Percentiles rank a stretch among this genome's conserved stretches.
These are phyloP conservation scores for Coemansia sp. DNA, from an alignment of 192 early-diverging fungal species.

Conservation along the genomic window DNA sequence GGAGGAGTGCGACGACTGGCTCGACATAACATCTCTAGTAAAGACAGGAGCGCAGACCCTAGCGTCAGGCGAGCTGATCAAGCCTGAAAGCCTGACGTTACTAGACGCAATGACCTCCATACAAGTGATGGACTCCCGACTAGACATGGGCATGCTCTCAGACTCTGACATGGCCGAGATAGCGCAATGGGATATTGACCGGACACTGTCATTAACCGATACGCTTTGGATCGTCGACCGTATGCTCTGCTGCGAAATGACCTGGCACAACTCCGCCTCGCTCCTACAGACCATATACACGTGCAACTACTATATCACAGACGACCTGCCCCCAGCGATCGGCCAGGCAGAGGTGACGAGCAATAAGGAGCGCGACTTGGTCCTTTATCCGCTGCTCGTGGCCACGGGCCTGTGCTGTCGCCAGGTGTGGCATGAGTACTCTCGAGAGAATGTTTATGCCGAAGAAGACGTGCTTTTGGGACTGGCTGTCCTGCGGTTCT, in stretches of 20 bases:
- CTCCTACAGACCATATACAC: conserved; percentile 48
- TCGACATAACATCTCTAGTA: conserved; percentile 38
- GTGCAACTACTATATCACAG: conserved; percentile 44
- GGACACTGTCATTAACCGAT: conserved; percentile 21
- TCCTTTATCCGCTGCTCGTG: conserved; percentile 40
- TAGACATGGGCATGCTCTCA: conserved; percentile 53
- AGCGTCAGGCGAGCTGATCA: conserved; percentile 33
- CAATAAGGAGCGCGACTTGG: conserved; percentile 30
- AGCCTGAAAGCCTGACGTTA: conserved; percentile 17
- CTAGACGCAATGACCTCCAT: conserved; percentile 44
- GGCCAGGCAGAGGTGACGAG: background rate
- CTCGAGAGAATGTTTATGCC: conserved; percentile 32
- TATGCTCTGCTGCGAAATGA: conserved; percentile 49
- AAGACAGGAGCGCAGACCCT: conserved; percentile 13
- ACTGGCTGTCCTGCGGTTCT: conserved; percentile 6
- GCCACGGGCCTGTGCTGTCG: conserved; percentile 33
- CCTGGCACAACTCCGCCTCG: conserved; percentile 42
- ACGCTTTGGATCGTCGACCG: conserved; percentile 33
- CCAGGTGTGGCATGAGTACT: conserved; percentile 39
- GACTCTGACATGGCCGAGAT: conserved; percentile 25
- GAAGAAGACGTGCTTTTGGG: conserved; percentile 50
- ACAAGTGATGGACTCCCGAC: conserved; percentile 49
- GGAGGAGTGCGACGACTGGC: conserved; percentile 32
- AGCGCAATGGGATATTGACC: conserved; percentile 32
- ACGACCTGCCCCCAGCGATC: background rate